Conservation (phyloP, 202 grass and related monocot species). For the Panicum virgatum region DNA sequence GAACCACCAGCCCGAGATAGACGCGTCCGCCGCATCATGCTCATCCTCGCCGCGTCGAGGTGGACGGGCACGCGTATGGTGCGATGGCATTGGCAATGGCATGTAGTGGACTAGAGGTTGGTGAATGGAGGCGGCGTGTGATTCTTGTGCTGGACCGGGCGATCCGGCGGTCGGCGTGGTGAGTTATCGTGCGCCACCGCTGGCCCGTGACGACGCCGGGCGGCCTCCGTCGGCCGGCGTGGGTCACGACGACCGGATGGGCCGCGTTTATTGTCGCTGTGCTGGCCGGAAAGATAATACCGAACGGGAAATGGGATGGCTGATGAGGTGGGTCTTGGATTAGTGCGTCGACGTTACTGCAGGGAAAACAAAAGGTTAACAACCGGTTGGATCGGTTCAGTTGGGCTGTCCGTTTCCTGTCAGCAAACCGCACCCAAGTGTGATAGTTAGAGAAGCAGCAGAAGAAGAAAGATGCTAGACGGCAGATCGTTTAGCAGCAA, state of each 20-base stretch:
- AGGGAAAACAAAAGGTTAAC: conserved; percentile 16
- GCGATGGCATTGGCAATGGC: not conserved
- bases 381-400: not conserved
- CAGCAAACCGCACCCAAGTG: not conserved
- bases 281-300: no score
- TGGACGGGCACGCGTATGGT: not conserved
- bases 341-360: not conserved
- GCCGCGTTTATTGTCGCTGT: not conserved
- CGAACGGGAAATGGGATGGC: not conserved
- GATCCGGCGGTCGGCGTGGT: not conserved
- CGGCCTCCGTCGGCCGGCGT: not conserved
- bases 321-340: not conserved
- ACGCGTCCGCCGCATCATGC: not conserved
- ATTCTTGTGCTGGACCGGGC: not conserved
- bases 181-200: not conserved
- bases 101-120: not conserved
- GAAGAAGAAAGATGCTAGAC: no score
- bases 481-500: no score
- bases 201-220: not conserved
- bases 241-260: not conserved
- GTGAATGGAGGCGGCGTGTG: not conserved
- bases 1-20: not conserved
- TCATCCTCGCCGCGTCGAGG: not conserved
- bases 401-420: not conserved
- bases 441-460: no score